Percentiles rank a stretch among this genome's conserved stretches.
These are phyloP conservation scores for Monotropa hypopitys DNA, from an alignment of 179 eudicot species.

Conservation along the genomic window DNA sequence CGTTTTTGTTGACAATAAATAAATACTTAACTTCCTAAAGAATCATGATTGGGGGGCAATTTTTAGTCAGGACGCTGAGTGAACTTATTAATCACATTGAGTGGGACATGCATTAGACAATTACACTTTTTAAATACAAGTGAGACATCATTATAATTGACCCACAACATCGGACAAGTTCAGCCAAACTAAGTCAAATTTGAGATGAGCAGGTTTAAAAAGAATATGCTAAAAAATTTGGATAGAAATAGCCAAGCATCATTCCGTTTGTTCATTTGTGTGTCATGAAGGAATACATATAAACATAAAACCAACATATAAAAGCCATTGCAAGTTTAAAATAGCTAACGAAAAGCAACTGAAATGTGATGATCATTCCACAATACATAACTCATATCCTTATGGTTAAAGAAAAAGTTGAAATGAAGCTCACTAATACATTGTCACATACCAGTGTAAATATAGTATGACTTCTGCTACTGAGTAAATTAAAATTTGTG, in stretches of 20 bases:
- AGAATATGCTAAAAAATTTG: neutral
- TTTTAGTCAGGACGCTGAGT: neutral
- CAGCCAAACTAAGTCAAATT: neutral
- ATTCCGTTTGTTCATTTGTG: neutral
- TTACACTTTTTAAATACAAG: neutral
- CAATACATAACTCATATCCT: neutral
- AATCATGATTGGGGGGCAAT: neutral
- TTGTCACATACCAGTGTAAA: slow-evolving; percentile 72
- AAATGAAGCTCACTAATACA: neutral
- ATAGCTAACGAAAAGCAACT: neutral
- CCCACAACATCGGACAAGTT: neutral
- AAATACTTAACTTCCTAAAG: neutral
- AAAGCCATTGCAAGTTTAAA: neutral
- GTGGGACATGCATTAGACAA: neutral
- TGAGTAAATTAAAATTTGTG: slow-evolving; percentile 88
- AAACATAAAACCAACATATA: neutral
- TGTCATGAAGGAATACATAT: neutral
- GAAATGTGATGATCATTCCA: neutral
- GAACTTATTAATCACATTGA: neutral
- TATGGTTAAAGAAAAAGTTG: neutral
- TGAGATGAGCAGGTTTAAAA: neutral
- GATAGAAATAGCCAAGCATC: neutral
- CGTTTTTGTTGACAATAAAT: neutral
- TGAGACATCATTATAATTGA: neutral
- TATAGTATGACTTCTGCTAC: slow-evolving; percentile 99